Conservation (phyloP, 2,329 filamentous ascomycete species). For the Talaromyces sp. region DNA sequence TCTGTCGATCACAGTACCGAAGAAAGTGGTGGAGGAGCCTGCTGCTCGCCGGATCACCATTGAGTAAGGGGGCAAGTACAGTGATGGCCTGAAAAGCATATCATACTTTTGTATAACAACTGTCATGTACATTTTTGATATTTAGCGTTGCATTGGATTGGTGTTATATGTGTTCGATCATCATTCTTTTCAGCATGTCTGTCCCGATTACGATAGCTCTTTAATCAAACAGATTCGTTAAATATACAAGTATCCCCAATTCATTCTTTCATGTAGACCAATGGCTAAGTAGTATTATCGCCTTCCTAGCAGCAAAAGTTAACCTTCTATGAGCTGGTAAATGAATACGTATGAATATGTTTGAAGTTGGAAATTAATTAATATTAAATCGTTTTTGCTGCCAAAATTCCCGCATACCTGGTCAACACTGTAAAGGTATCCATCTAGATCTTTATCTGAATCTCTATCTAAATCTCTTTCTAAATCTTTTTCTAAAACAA, state of each 20-base stretch:
- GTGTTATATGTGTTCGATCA: background rate
- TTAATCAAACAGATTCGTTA: background rate
- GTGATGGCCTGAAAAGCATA: background rate
- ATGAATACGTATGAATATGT: background rate
- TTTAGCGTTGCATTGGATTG: background rate
- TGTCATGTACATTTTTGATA: background rate
- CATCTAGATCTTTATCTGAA: background rate
- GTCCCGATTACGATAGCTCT: too few species aligned
- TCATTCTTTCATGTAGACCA: background rate
- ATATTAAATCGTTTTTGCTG: background rate
- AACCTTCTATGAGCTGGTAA: background rate
- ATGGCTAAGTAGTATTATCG: background rate
- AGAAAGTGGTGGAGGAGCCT: conserved; percentile 45
- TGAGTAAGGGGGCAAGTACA: conserved; percentile 42
- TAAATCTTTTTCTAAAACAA: background rate
- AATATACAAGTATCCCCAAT: too few species aligned
- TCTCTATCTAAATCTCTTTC: too few species aligned
- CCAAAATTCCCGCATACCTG: background rate
- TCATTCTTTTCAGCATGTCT: background rate
- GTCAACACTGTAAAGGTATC: background rate
- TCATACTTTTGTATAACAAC: background rate
- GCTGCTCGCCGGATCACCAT: conserved; percentile 53
- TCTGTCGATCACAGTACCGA: conserved; percentile 56
- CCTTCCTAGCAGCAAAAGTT: background rate
- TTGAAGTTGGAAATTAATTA: background rate